Percentiles rank a stretch among this genome's conserved stretches.
Evolutionary conservation across 805 yeast species (phyloP).

Genomic region (Metschnikowia proteae): DNA sequence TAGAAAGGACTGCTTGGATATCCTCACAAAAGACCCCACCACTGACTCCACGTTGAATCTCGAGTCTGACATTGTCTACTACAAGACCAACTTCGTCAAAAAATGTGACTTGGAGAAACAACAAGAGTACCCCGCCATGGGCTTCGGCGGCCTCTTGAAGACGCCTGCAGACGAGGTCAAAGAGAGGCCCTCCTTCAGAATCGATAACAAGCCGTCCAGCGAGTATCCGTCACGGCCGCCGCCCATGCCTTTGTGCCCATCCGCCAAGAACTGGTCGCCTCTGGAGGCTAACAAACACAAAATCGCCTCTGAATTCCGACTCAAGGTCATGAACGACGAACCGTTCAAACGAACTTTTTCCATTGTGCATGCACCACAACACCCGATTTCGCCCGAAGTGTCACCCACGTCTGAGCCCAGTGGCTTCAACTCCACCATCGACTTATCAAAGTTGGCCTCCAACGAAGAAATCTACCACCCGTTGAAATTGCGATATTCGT

Average conservation of each 20-base stretch:
- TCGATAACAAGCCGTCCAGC: slow-evolving; percentile 13
- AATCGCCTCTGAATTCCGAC: slow-evolving; percentile 32
- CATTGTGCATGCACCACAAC: slow-evolving; percentile 29
- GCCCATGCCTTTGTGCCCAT: slow-evolving; percentile 33
- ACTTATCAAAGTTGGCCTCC: slow-evolving; percentile 31
- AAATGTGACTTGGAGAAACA: slow-evolving; percentile 26
- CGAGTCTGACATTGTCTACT: slow-evolving; percentile 42
- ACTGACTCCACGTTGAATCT: slow-evolving; percentile 31
- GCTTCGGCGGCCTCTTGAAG: slow-evolving; percentile 12
- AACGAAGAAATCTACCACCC: slow-evolving; percentile 38
- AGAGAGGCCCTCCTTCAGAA: slow-evolving; percentile 36
- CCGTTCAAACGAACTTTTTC: slow-evolving; percentile 32
- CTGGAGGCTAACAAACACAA: slow-evolving; percentile 23
- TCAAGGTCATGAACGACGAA: slow-evolving; percentile 36
- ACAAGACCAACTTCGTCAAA: slow-evolving; percentile 41
- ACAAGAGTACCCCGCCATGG: slow-evolving; percentile 16
- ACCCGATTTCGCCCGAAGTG: slow-evolving; percentile 39
- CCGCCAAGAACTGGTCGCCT: slow-evolving; percentile 41
- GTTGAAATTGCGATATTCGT: slow-evolving; percentile 36
- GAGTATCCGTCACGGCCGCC: slow-evolving; percentile 5
- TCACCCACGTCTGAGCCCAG: slow-evolving; percentile 43
- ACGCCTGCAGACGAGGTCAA: slow-evolving; percentile 14
- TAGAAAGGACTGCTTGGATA: slow-evolving; percentile 30
- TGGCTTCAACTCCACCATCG: slow-evolving; percentile 38
- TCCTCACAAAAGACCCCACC: slow-evolving; percentile 23